A percentile compares a stretch with the other conserved stretches of the same genome.
Conservation (phyloP, 192 early-diverging fungal species). For the Backusella morwellensis region DNA sequence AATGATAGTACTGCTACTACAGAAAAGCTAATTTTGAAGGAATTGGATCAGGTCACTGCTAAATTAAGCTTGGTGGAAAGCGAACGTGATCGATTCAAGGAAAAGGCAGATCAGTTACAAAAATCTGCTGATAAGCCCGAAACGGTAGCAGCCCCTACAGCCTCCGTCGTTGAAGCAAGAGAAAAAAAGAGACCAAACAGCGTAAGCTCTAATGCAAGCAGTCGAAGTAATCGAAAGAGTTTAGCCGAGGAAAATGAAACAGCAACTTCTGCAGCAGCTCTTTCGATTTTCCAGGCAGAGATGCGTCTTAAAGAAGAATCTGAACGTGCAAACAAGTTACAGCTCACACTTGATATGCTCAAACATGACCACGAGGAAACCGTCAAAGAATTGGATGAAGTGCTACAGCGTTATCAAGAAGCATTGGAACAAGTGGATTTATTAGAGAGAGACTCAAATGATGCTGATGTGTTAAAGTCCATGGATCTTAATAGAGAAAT, state of each 20-base stretch:
- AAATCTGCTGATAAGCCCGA: background rate
- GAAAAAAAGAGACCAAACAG: background rate
- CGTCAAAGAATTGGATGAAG: conserved; percentile 24
- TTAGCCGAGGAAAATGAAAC: conserved; percentile 5
- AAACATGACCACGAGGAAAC: conserved; percentile 9
- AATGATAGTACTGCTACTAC: background rate
- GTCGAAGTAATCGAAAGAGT: conserved; percentile 11
- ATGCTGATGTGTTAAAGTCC: background rate
- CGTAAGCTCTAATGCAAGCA: background rate
- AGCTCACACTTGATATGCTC: conserved; percentile 4
- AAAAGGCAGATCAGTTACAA: conserved; percentile 2
- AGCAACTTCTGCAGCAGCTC: conserved; percentile 4
- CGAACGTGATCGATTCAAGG: conserved; percentile 2
- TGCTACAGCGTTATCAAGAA: conserved; percentile 22
- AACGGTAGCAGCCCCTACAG: background rate
- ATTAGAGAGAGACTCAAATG: conserved; percentile 2
- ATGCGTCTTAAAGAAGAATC: conserved; percentile 5
- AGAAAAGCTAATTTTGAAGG: conserved; percentile 18
- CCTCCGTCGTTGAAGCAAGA: background rate
- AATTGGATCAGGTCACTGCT: conserved; percentile 16
- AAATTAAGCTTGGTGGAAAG: conserved; percentile 14
- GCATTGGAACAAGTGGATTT: conserved; percentile 6
- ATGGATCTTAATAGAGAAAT: conserved; percentile 16
- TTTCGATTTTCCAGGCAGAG: conserved; percentile 8
- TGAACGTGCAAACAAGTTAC: background rate